Conservation (phyloP, 2,329 filamentous ascomycete species). For the Ceratocystis eucalypticola region DNA sequence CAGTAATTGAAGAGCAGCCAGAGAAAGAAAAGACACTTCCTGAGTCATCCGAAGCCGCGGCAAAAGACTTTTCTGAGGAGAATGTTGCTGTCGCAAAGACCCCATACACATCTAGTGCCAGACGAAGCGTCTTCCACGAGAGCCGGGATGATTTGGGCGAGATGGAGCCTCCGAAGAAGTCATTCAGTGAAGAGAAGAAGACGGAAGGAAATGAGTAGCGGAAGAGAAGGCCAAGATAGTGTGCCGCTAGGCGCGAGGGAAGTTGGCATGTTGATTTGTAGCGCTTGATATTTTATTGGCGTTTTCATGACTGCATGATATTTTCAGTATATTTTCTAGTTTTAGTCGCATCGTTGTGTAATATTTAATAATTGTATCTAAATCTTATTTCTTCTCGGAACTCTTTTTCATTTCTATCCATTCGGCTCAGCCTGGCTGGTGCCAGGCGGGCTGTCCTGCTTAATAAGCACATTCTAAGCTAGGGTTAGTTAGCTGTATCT, state of each 20-base stretch:
- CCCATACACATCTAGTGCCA: conserved; percentile 19
- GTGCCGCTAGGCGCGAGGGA: neutral
- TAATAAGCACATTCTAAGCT: neutral
- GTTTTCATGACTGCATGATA: neutral
- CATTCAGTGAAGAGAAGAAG: neutral
- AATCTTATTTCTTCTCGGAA: neutral
- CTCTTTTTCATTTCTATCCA: neutral
- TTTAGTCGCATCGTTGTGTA: neutral
- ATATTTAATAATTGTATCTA: neutral
- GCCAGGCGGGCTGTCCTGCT: neutral
- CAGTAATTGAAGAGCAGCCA: conserved; percentile 7
- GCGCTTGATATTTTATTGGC: neutral
- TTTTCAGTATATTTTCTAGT: neutral
- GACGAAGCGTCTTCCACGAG: conserved; percentile 28
- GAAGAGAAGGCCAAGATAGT: neutral
- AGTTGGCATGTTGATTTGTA: neutral
- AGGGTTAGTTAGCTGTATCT: neutral
- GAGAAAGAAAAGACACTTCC: neutral
- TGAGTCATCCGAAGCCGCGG: neutral
- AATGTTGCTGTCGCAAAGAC: neutral
- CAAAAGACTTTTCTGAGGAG: neutral
- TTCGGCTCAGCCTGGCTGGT: neutral
- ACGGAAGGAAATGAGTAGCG: neutral
- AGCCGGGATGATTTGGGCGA: conserved; percentile 26
- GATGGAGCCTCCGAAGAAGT: neutral